These are phyloP conservation scores for Teunomyces barrocoloradensis DNA, from an alignment of 805 yeast genomes.

Conservation along the genomic window DNA sequence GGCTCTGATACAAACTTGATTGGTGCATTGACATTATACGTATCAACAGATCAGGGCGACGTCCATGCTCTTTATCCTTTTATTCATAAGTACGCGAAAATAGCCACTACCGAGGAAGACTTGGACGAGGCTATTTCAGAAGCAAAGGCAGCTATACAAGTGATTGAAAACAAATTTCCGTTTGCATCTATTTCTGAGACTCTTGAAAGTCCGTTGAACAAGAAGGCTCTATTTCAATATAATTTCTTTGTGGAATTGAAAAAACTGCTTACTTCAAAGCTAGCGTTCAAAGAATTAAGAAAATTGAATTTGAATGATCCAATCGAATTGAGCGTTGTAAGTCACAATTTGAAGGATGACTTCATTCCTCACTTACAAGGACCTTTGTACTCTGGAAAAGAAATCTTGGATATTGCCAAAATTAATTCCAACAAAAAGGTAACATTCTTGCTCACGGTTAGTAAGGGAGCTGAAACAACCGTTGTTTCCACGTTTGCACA, in stretches of 20 bases:
- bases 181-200: slow-evolving; percentile 7
- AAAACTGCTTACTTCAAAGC: slow-evolving; percentile 10
- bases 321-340: slow-evolving; percentile 10
- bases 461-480: neutral
- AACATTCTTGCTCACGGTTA: slow-evolving; percentile 15
- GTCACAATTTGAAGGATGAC: slow-evolving; percentile 11
- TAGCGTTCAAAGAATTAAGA: slow-evolving; percentile 13
- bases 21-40: slow-evolving; percentile 30
- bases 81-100: slow-evolving; percentile 11
- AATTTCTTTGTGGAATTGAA: slow-evolving; percentile 13
- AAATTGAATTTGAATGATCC: slow-evolving; percentile 1
- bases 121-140: slow-evolving; percentile 16
- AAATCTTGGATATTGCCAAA: slow-evolving; percentile 12
- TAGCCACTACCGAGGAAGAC: slow-evolving; percentile 16
- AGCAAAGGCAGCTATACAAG: slow-evolving; percentile 10
- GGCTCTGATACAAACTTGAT: slow-evolving; percentile 22
- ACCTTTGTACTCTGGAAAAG: slow-evolving; percentile 12
- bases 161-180: slow-evolving; percentile 10
- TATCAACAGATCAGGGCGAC: slow-evolving; percentile 18
- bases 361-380: slow-evolving; percentile 23
- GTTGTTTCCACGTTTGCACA: slow-evolving; percentile 15
- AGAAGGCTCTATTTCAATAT: slow-evolving; percentile 16
- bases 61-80: slow-evolving; percentile 31
- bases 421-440: slow-evolving; percentile 13
- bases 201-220: slow-evolving; percentile 12